Percentiles rank a stretch among this genome's conserved stretches.
These are phyloP conservation scores for Lichtheimia ornata DNA, from an alignment of 371 early-diverging fungal genomes.

Conservation along the genomic window DNA sequence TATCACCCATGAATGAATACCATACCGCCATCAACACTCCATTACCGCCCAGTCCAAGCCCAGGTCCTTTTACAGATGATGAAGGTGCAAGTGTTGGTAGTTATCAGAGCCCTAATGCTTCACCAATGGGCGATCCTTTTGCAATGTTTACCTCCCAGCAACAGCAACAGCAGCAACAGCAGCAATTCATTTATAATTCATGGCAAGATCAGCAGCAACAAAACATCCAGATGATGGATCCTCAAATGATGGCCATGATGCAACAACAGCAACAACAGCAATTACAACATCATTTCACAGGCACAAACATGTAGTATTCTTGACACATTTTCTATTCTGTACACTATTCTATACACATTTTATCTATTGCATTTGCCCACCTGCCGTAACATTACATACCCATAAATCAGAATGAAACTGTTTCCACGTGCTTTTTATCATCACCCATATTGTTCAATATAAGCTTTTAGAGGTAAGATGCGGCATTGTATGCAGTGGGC, in stretches of 20 bases:
- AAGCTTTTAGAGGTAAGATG: no score
- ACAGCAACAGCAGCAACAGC: constrained; percentile 6
- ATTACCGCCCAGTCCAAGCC: constrained; percentile 22
- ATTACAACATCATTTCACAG: not conserved
- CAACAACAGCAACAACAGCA: constrained; percentile 6
- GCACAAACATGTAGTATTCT: not conserved
- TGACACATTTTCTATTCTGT: not conserved
- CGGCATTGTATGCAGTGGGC: no score
- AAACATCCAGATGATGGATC: not conserved
- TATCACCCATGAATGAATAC: not conserved
- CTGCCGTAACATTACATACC: constrained; percentile 6
- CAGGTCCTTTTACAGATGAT: constrained; percentile 22
- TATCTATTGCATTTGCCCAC: not conserved
- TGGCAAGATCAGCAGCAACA: constrained; percentile 1
- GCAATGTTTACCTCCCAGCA: not conserved
- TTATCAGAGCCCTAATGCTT: constrained; percentile 19
- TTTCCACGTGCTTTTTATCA: no score
- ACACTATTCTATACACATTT: not conserved
- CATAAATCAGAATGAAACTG: not conserved
- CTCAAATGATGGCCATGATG: not conserved
- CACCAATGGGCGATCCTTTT: not conserved
- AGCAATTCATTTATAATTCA: not conserved
- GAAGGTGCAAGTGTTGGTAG: constrained; percentile 19
- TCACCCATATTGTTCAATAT: no score
- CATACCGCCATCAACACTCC: constrained; percentile 11